A percentile compares a stretch with the other conserved stretches of the same genome.
These are phyloP conservation scores for Articulospora tetracladia DNA, from an alignment of 495 filamentous ascomycete genomes.

Conservation along the genomic window DNA sequence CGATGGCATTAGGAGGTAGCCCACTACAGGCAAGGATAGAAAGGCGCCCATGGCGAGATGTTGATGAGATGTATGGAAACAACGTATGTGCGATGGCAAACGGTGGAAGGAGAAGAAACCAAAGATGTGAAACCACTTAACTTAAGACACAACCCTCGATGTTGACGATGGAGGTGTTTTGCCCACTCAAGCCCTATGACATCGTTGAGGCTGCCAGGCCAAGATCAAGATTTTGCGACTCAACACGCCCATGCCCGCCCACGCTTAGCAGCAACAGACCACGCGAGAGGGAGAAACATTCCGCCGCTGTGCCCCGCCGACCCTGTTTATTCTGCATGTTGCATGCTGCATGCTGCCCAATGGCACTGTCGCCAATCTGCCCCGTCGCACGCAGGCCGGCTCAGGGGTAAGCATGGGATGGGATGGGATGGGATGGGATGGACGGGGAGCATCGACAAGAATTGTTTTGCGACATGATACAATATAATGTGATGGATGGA, in stretches of 20 bases:
- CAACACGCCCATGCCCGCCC: too few species aligned
- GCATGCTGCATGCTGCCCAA: not conserved
- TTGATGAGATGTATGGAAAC: not conserved
- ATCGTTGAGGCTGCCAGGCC: not conserved
- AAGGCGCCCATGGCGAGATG: slow-evolving; percentile 51
- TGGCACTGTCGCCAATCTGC: not conserved
- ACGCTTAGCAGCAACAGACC: not conserved
- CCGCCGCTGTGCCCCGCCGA: not conserved
- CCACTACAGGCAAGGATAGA: slow-evolving; percentile 67
- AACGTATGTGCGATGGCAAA: too few species aligned
- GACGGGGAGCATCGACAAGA: not conserved
- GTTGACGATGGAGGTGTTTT: not conserved
- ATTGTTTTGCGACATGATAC: not conserved
- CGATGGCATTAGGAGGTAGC: slow-evolving; percentile 50
- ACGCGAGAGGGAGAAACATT: not conserved
- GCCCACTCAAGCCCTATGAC: not conserved
- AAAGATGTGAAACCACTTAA: too few species aligned
- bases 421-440: not conserved
- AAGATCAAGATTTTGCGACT: not conserved
- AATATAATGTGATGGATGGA: not conserved
- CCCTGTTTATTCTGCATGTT: too few species aligned
- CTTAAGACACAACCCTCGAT: too few species aligned
- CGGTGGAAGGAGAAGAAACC: too few species aligned
- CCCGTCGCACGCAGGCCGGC: not conserved
- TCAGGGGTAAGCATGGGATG: not conserved